Evolutionary conservation across 2,329 filamentous ascomycete species (phyloP), one percentile per base, ranked within the genome.

Genomic region (Aspergillus pseudonomiae): DNA sequence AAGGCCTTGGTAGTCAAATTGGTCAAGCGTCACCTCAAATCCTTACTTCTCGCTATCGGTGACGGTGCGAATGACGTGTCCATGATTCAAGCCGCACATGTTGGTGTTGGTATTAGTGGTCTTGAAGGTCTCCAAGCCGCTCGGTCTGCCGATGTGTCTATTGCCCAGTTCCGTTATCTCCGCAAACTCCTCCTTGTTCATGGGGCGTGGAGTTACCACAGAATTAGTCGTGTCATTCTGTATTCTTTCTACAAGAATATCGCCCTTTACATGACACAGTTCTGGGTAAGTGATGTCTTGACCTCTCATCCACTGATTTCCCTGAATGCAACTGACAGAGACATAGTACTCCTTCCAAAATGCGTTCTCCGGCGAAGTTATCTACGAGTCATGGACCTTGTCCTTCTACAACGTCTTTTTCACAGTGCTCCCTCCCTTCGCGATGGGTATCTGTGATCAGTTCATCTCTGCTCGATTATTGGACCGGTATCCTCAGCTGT

Each of bases 201-300:
- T 75, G 95, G 95, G 28, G 90, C 94, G 6, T 99, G 95, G 95
- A 96, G 93, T 76, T 99, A 99, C 76, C 94, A 97, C 77, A 91
- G 95, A 63, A 91, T 99, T 76, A 94, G 91, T 85, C 97, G 96
- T 81, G 93, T 96, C 63, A 98, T 99, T 72, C 80, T 99, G 66
- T 99, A 97, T 81, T 98, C 95, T 7, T 99, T 98, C 79, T 99
- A 99, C 85, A 99, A 99, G 85, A 99, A 99, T 81, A 97, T 98
- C 70, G 91, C 94, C 24, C 84, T 99, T 65, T 99, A 98, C 81
- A 94, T 99, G 91, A 99, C 96, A 64, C 96, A 99, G 77, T 99
- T 99, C 77, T 99, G 96, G 93, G 91, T 93, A 84, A 82, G 89
- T 83, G 43, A 34, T 54, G 24, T 4, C 9, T 55, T n/a, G 16